phyloP scores from a whole-genome alignment of 1,284 basidiomycete genomes.

The Cutaneotrichosporon sp. region DNA sequence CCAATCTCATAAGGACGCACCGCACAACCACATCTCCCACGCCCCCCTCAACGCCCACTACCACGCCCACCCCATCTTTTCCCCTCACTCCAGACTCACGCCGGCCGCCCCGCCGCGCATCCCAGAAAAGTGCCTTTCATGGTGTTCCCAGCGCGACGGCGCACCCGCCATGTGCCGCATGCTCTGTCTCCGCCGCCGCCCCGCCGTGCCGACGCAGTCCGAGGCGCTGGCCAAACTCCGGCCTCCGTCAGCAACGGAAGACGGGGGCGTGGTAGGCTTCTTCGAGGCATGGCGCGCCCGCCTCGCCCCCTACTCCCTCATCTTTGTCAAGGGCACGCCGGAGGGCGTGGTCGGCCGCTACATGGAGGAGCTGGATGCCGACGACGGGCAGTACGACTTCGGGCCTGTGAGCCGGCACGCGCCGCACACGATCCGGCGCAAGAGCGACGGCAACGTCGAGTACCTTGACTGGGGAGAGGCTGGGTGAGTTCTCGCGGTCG shows the following conservation, averaged over 20 bases:
- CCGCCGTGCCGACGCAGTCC: slow-evolving; percentile 16
- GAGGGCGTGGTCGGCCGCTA: slow-evolving; percentile 44
- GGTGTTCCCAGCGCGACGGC: slow-evolving; percentile 35
- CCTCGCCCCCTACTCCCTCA: slow-evolving; percentile 35
- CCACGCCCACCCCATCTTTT: neutral
- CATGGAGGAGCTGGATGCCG: slow-evolving; percentile 44
- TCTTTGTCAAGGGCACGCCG: slow-evolving; percentile 37
- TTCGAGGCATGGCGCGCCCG: slow-evolving; percentile 26
- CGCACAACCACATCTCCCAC: neutral
- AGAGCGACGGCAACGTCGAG: slow-evolving; percentile 21
- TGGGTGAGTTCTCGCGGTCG: slow-evolving; percentile 44
- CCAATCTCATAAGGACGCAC: neutral
- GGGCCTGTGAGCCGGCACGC: slow-evolving; percentile 28
- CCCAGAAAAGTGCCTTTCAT: slow-evolving; percentile 41
- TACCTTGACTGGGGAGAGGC: slow-evolving; percentile 39
- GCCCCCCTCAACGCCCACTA: neutral
- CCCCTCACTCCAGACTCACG: neutral
- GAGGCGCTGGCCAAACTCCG: slow-evolving; percentile 30
- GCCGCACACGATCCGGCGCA: slow-evolving; percentile 10
- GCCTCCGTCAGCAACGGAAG: slow-evolving; percentile 7
- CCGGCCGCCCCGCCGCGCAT: slow-evolving; percentile 9
- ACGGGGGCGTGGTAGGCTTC: slow-evolving; percentile 5
- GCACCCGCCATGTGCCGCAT: slow-evolving; percentile 35
- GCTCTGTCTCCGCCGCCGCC: slow-evolving; percentile 36
- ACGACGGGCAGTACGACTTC: slow-evolving; percentile 42